A percentile compares a stretch with the other conserved stretches of the same genome.
Evolutionary conservation across 176 grass and related monocot species (phyloP).

Genomic region (Canna indica): DNA sequence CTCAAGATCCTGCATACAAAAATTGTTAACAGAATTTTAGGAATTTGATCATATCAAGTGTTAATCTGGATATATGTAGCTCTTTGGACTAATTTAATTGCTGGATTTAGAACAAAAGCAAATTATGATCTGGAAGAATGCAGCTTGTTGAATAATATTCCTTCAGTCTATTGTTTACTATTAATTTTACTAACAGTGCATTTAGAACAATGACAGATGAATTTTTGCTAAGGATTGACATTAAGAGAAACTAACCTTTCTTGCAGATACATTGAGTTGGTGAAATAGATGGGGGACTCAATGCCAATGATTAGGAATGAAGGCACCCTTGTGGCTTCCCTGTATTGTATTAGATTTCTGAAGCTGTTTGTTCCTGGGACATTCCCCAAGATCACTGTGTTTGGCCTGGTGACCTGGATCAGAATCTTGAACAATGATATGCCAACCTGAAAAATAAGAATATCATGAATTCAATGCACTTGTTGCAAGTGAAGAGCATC

Average conservation of each 20-base stretch:
- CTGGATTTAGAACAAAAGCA: background rate
- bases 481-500: background rate
- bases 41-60: background rate
- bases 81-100: background rate
- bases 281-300: slow-evolving; percentile 61
- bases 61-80: background rate
- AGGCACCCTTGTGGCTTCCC: slow-evolving; percentile 3
- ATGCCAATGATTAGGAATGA: slow-evolving; percentile 14
- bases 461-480: background rate
- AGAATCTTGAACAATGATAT: slow-evolving; percentile 18
- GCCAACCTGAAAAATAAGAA: slow-evolving; percentile 29
- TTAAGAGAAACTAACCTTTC: slow-evolving; percentile 32
- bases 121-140: too few species aligned
- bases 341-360: slow-evolving; percentile 12
- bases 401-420: slow-evolving; percentile 16
- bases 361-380: slow-evolving; percentile 14
- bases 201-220: background rate
- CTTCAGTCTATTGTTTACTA: too few species aligned
- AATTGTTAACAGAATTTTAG: too few species aligned
- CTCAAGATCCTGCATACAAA: slow-evolving; percentile 41
- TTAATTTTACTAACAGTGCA: background rate
- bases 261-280: slow-evolving; percentile 78
- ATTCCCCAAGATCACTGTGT: slow-evolving; percentile 12
- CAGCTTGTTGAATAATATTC: too few species aligned
- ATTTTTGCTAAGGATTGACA: background rate